Conservation (phyloP, 805 yeast species). For the Starmera caribaea region DNA sequence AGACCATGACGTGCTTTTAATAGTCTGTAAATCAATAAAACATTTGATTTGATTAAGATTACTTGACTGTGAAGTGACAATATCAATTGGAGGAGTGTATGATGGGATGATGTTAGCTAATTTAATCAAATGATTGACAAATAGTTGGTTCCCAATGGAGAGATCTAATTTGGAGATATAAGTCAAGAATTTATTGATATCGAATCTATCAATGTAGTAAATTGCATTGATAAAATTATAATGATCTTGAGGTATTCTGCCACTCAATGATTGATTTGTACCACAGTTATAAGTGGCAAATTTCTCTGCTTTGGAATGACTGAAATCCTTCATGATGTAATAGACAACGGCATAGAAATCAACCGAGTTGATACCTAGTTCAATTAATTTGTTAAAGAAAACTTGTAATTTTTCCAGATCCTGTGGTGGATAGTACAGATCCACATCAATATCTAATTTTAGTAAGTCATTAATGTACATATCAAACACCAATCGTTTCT, state of each 20-base stretch:
- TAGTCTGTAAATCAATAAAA: slow-evolving; percentile 5
- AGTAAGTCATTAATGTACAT: slow-evolving; percentile 11
- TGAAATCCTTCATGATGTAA: slow-evolving; percentile 17
- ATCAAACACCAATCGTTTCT: slow-evolving; percentile 11
- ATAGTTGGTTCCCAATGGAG: slow-evolving; percentile 3
- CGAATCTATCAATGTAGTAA: slow-evolving; percentile 17
- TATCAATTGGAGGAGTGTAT: slow-evolving; percentile 5
- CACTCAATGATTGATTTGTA: background rate
- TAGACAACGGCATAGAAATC: slow-evolving; percentile 11
- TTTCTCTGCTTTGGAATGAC: slow-evolving; percentile 10
- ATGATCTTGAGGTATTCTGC: background rate
- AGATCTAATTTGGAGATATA: slow-evolving; percentile 7
- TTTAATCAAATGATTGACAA: slow-evolving; percentile 12
- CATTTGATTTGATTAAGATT: slow-evolving; percentile 6
- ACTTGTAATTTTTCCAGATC: slow-evolving; percentile 9
- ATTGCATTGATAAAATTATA: slow-evolving; percentile 15
- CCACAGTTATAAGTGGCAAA: slow-evolving; percentile 4
- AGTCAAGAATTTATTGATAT: slow-evolving; percentile 8
- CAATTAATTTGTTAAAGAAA: slow-evolving; percentile 7
- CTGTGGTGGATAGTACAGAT: slow-evolving; percentile 15
- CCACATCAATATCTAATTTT: slow-evolving; percentile 4
- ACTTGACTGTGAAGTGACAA: background rate
- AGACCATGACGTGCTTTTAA: slow-evolving; percentile 12
- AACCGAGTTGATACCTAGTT: slow-evolving; percentile 2
- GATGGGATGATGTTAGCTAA: slow-evolving; percentile 16